Base-by-base conservation (phyloP, 768 basidiomycete species). In the Hericium alpestre region DNA sequence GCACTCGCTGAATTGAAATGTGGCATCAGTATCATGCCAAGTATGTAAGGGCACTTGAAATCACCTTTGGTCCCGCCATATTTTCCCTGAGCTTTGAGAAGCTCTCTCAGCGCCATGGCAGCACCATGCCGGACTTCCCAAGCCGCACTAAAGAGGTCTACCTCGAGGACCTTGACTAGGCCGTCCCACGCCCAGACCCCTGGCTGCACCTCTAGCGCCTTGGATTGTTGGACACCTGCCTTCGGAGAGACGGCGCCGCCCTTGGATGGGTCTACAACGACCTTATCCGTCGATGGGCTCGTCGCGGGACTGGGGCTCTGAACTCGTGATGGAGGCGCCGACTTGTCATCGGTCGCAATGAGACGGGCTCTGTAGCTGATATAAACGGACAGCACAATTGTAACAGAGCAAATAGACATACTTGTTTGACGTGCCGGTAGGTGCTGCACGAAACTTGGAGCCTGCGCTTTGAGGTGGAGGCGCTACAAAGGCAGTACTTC, bases 71-170 rank as follows among this genome's bases (percentile, higher is more conserved):
- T 91, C 27, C 93, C 93, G 18, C 90, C 90, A 48, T 75, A 84
- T 64, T 79, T 77, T 6, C 92, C 93, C 66, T 95, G 93, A 3
- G 80, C 65, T 69, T 90, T 92, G 53, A 98, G 71, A 48, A 98
- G 70, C 66, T 97, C 96, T 49, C 93, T 79, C 32, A 98, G 69
- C 1, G 90, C 93, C 78, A 96, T 82, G 0, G 93, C 89, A 15
- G 93, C 87, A 38, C 96, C 96, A 65, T 99, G 96, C 53, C 96
- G 79, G 13, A 87, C 82, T 69, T 98, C 93, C 96, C 96, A 98
- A 3, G 83, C 78, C 3, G 86, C 79, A 64, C 87, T 92, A 64
- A 91, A 86, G 8, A 97, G 71, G 64, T 90, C 87, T 5, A 92
- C 84, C 65, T 87, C 86, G 8, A 97, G 75, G 7, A 93, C 75